Evolutionary conservation across 208 protist genomes (phyloP).

Genomic region (Trypanosoma rangeli): DNA sequence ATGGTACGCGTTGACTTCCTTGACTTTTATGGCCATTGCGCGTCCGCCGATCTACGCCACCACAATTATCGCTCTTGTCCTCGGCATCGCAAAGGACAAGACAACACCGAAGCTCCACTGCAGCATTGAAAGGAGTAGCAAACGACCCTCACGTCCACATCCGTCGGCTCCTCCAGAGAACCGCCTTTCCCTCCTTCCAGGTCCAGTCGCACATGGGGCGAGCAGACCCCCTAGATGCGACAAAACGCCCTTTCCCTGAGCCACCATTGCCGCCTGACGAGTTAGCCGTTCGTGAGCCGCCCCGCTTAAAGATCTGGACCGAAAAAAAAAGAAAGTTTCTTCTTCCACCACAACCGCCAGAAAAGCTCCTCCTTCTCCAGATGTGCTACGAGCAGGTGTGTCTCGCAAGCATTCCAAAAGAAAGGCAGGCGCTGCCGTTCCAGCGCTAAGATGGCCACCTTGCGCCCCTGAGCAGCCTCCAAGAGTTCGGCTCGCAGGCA

Average conservation of each 20-base stretch:
- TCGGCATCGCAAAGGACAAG: background rate
- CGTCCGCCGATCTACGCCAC: background rate
- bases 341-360: background rate
- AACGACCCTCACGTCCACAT: background rate
- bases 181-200: background rate
- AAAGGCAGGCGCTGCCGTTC: conserved; percentile 8
- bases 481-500: conserved; percentile 2
- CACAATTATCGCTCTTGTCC: background rate
- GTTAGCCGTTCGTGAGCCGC: conserved; percentile 3
- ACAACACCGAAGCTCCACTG: conserved; percentile 1
- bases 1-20: conserved; percentile 23
- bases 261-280: background rate
- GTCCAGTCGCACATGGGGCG: background rate
- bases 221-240: background rate
- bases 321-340: background rate
- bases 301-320: background rate
- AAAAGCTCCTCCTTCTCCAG: conserved; percentile 15
- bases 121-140: background rate
- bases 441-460: conserved; percentile 15
- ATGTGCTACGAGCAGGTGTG: background rate
- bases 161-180: background rate
- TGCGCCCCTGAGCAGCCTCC: background rate
- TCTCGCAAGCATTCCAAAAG: background rate
- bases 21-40: conserved; percentile 2
- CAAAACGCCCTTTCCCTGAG: background rate